phyloP scores from a whole-genome alignment of 2,329 filamentous ascomycete species.

The Aspergillus arachidicola region DNA sequence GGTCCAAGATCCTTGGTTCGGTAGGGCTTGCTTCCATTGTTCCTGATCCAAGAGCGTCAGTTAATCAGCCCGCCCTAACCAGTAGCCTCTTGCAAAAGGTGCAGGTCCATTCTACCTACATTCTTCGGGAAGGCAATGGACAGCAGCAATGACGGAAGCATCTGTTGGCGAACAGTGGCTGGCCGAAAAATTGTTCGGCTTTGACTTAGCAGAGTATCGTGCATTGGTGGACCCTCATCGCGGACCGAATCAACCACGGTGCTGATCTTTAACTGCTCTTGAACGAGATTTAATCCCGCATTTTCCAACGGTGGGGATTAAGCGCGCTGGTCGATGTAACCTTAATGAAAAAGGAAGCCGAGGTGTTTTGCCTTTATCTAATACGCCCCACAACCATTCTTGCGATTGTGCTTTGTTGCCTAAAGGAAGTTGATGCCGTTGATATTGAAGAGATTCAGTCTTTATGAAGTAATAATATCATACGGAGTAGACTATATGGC shows the following conservation, averaged over 20 bases:
- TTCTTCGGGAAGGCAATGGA: background rate
- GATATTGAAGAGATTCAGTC: no score
- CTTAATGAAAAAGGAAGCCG: background rate
- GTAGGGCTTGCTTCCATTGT: background rate
- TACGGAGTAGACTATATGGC: no score
- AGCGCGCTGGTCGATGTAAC: conserved; percentile 3
- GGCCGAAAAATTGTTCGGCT: background rate
- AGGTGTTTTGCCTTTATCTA: background rate
- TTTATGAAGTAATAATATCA: no score
- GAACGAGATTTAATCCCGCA: conserved; percentile 1
- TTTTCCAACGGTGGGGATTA: background rate
- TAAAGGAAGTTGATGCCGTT: background rate
- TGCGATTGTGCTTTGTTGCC: background rate
- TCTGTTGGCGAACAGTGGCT: background rate
- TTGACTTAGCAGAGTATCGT: background rate
- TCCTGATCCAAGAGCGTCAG: background rate
- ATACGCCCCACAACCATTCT: background rate
- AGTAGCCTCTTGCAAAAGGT: background rate
- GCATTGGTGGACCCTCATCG: background rate
- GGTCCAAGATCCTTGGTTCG: background rate
- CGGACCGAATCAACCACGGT: background rate
- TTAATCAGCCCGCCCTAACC: background rate
- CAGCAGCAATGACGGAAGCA: background rate
- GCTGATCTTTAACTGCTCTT: background rate
- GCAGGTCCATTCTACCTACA: background rate